A percentile compares a stretch with the other conserved stretches of the same genome.
Conservation (phyloP, 2,329 filamentous ascomycete species). For the Aureobasidium namibiae region DNA sequence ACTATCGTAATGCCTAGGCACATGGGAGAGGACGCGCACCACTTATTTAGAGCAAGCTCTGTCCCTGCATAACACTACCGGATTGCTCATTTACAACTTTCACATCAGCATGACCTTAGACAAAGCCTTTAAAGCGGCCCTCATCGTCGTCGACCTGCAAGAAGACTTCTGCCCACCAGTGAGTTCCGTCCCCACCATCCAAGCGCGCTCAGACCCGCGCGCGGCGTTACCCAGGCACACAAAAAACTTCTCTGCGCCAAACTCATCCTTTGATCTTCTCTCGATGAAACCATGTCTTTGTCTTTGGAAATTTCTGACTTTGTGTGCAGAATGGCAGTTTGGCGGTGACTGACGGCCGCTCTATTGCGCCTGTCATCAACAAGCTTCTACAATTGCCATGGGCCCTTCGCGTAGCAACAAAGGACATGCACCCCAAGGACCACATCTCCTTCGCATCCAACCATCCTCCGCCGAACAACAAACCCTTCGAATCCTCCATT, state of each 20-base stretch:
- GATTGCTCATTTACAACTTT: background rate
- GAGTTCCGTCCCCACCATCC: constrained; percentile 29
- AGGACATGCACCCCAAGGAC: constrained; percentile 76
- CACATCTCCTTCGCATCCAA: constrained; percentile 87
- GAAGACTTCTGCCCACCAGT: constrained; percentile 93
- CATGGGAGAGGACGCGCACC: too few species aligned
- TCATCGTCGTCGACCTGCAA: constrained; percentile 64
- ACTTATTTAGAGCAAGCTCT: background rate
- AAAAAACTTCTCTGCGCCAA: background rate
- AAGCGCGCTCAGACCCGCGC: background rate
- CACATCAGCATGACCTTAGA: background rate
- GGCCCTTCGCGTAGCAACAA: constrained; percentile 68
- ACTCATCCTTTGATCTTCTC: background rate
- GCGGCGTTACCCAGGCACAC: background rate
- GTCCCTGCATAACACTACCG: background rate
- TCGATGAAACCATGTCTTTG: background rate
- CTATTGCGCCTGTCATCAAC: constrained; percentile 66
- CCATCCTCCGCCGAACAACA: constrained; percentile 55
- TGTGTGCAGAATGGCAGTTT: constrained; percentile 65
- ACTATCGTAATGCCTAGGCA: too few species aligned
- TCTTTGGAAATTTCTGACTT: background rate
- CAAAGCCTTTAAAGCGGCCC: constrained; percentile 12
- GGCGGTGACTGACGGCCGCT: constrained; percentile 65
- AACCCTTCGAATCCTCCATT: constrained; percentile 58
- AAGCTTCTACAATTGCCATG: constrained; percentile 56